Conservation (phyloP, 495 filamentous ascomycete genomes). For the Chaetomidium leptoderma region DNA sequence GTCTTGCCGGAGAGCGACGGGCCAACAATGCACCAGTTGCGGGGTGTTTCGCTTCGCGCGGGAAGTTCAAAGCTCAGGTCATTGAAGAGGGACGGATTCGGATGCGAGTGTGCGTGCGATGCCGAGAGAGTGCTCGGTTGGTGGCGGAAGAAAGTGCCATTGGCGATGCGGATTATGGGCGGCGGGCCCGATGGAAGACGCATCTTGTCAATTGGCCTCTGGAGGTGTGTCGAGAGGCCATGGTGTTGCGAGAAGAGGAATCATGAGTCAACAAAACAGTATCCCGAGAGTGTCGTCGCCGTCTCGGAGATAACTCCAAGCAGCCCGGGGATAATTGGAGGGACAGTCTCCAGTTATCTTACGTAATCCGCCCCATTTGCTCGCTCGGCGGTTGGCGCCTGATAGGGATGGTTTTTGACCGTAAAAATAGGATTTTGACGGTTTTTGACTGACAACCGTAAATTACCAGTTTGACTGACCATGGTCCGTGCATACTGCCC, state of each 20-base stretch:
- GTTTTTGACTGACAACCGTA: background rate
- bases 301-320: constrained; percentile 9
- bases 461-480: too few relatives aligned
- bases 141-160: constrained; percentile 76
- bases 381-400: too few relatives aligned
- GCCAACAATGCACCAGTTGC: constrained; percentile 74
- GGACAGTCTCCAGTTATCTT: too few relatives aligned
- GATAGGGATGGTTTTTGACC: background rate
- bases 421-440: background rate
- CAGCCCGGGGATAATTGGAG: constrained; percentile 1
- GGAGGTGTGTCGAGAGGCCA: background rate
- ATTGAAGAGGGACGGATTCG: constrained; percentile 63
- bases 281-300: background rate
- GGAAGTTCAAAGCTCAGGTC: constrained; percentile 63
- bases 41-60: constrained; percentile 39
- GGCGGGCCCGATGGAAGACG: constrained; percentile 29
- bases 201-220: constrained; percentile 33
- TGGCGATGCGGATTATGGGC: constrained; percentile 66
- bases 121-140: constrained; percentile 49
- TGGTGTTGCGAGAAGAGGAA: background rate
- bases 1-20: constrained; percentile 68
- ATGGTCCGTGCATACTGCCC: too few relatives aligned
- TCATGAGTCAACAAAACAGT: constrained; percentile 7
- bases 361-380: too few relatives aligned
- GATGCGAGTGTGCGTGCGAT: constrained; percentile 11